phyloP scores from a whole-genome alignment of 345 rosid species.

The Kernera saxatilis region DNA sequence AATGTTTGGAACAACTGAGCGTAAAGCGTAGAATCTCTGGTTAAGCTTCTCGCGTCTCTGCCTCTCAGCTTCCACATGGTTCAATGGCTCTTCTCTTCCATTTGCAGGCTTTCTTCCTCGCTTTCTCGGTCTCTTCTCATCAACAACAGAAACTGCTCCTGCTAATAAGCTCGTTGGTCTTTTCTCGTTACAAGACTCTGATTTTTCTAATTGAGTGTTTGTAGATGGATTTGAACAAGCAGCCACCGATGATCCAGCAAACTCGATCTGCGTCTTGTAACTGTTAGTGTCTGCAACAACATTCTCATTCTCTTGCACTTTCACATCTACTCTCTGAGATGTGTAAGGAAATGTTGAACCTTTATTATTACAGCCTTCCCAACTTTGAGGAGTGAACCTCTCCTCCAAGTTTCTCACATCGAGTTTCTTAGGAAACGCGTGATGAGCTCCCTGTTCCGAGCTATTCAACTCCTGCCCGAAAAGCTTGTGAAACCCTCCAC shows the following conservation, averaged over 20 bases:
- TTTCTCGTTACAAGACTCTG: slow-evolving; percentile 66
- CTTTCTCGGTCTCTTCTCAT: slow-evolving; percentile 78
- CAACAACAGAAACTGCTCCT: slow-evolving; percentile 19
- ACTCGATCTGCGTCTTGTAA: slow-evolving; percentile 64
- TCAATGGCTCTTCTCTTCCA: slow-evolving; percentile 95
- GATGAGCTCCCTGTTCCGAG: slow-evolving; percentile 21
- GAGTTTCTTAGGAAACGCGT: slow-evolving; percentile 60
- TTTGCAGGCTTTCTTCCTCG: slow-evolving; percentile 97
- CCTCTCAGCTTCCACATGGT: slow-evolving; percentile 98
- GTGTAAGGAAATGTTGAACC: slow-evolving; percentile 39
- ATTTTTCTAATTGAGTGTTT: slow-evolving; percentile 48
- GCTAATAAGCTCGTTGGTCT: slow-evolving; percentile 17
- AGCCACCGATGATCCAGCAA: slow-evolving; percentile 34
- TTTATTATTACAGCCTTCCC: slow-evolving; percentile 45
- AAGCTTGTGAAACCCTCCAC: slow-evolving; percentile 50
- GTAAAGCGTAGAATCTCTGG: slow-evolving; percentile 84
- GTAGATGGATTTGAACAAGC: slow-evolving; percentile 54
- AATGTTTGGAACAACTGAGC: slow-evolving; percentile 97
- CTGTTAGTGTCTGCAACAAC: slow-evolving; percentile 43
- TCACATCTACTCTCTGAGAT: slow-evolving; percentile 40
- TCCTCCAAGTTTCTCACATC: slow-evolving; percentile 65
- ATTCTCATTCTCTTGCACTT: slow-evolving; percentile 45
- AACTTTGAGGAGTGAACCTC: slow-evolving; percentile 33
- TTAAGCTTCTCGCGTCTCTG: slow-evolving; percentile 93
- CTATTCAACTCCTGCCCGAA: slow-evolving; percentile 76